Conservation (phyloP, 2,329 filamentous ascomycete genomes). For the Sclerotiophoma versabilis region DNA sequence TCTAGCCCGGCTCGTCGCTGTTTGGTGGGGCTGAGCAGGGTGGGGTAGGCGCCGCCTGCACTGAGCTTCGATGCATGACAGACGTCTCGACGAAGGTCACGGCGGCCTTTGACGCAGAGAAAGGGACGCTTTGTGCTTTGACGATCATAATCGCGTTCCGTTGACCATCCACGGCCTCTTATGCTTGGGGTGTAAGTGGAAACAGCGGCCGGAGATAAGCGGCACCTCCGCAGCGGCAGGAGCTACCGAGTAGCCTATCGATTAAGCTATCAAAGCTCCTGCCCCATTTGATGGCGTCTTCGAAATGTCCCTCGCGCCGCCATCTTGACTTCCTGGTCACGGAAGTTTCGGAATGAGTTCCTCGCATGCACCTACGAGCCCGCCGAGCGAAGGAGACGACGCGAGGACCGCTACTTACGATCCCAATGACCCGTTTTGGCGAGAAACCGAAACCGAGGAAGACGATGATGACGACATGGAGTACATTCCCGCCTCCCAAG, state of each 20-base stretch:
- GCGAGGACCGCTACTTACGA: slow-evolving; percentile 41
- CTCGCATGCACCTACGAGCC: slow-evolving; percentile 30
- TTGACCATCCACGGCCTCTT: background rate
- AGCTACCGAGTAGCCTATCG: slow-evolving; percentile 14
- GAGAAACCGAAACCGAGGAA: slow-evolving; percentile 44
- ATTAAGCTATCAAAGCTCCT: slow-evolving; percentile 16
- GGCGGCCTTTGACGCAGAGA: no score
- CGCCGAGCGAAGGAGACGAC: slow-evolving; percentile 35
- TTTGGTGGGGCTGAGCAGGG: background rate
- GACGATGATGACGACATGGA: slow-evolving; percentile 63
- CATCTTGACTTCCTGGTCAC: background rate
- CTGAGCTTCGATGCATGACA: no score
- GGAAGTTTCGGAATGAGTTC: slow-evolving; percentile 33
- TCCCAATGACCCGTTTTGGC: slow-evolving; percentile 44
- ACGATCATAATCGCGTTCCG: background rate
- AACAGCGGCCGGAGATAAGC: slow-evolving; percentile 12
- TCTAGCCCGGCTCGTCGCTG: background rate
- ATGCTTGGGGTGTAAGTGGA: background rate
- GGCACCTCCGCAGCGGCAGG: background rate
- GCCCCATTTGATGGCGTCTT: slow-evolving; percentile 10
- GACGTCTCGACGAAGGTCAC: background rate
- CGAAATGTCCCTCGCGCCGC: background rate
- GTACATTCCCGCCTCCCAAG: slow-evolving; percentile 55
- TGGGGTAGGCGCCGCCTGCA: background rate
- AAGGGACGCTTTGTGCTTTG: no score